A percentile compares a stretch with the other conserved stretches of the same genome.
These are phyloP conservation scores for Camelina sativa DNA, from an alignment of 345 rosid species.

Conservation along the genomic window DNA sequence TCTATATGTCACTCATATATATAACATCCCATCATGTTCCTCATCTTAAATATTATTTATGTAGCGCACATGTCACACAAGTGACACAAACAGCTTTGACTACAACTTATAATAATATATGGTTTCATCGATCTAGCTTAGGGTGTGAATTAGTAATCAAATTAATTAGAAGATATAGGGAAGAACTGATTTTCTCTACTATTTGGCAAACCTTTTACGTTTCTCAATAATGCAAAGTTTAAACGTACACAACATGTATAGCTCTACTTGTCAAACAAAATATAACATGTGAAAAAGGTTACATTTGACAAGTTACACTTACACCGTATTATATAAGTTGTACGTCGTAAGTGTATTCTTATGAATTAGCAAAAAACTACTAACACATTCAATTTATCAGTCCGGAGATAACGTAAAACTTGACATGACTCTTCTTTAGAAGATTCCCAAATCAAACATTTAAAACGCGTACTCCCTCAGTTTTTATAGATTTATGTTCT, in stretches of 20 bases:
- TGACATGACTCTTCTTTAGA: neutral
- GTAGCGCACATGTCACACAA: conserved; percentile 11
- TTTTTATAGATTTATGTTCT: no score
- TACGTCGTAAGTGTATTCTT: no score
- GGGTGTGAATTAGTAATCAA: neutral
- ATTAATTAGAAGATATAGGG: no score
- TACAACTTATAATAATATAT: neutral
- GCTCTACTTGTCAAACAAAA: neutral
- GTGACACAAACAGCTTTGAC: neutral
- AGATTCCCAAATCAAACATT: no score
- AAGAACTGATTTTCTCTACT: no score
- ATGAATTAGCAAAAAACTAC: no score
- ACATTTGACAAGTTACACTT: neutral
- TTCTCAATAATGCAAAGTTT: no score
- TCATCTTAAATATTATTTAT: neutral
- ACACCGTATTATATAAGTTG: no score
- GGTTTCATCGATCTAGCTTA: neutral
- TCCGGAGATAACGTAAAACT: neutral
- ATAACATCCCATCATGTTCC: conserved; percentile 8
- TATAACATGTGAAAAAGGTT: neutral
- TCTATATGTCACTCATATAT: conserved; percentile 8
- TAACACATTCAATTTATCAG: neutral
- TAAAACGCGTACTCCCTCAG: neutral
- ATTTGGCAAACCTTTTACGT: no score
- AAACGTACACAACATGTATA: neutral